Evolutionary conservation across 441 rosid species (phyloP), one percentile per base, ranked within the genome.

Genomic region (Pelargonium myrrhifolium): DNA sequence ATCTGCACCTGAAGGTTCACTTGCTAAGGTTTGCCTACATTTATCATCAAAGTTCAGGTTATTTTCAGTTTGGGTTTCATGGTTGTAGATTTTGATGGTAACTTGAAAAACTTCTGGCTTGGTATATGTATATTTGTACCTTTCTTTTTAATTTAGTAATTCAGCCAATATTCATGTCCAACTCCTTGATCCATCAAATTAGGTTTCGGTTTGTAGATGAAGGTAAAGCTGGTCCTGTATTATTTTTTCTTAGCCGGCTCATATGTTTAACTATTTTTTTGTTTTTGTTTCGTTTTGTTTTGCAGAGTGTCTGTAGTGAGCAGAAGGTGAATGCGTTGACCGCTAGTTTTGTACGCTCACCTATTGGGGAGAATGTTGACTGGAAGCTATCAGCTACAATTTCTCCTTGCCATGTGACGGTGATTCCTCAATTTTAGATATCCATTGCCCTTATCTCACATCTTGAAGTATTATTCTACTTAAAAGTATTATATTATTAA

Each of bases 371-470:
- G 81, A 90, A 89, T 81, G 87, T 92, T 60, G 98, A 89, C 75
- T 95, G 99, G 99, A 85, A 82, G 83, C 77, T 95, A 77, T 90
- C 98, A 45, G 96, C 99, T 39, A 92, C 87, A 56, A 90, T 89
- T 73, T 95, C 99, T 69, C 99, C 99, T 67, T 95, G 98, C 80
- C 96, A 92, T 82, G 90, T 89, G 69, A 92, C 93, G 92, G 99
- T 95, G 79, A 82, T 82, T 77, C 76, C 65, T 80, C 77, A 59
- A 37, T 64, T 55, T 65, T 67, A 74, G 49, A 21, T 17, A 12
- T 53, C 59, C 18, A 53, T 53, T 17, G 28, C 61, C 14, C 2
- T 21, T 12, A 4, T 37, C 42, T 37, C 9, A 8, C 42, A 37
- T 37, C 9, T 4, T 37, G 42, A 37, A 37, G 42, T 37, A 37